These are phyloP conservation scores for Aspergillus biplanus DNA, from an alignment of 495 filamentous ascomycete genomes.

Conservation along the genomic window DNA sequence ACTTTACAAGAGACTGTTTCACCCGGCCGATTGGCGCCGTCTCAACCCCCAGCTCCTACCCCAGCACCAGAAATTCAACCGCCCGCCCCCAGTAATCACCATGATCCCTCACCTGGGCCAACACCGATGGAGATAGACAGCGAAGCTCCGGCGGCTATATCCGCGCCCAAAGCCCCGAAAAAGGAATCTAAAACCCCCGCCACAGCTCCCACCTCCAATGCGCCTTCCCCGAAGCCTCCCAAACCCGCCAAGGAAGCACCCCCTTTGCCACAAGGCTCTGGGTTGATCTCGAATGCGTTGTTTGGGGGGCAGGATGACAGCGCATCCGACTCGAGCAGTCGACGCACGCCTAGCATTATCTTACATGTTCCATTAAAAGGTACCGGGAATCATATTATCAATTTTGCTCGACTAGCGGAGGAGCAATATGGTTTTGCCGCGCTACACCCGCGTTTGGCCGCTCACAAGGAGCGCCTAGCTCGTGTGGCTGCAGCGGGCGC, in stretches of 20 bases:
- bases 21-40: slow-evolving; percentile 24
- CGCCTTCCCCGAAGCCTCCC: slow-evolving; percentile 61
- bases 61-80: slow-evolving; percentile 15
- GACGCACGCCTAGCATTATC: slow-evolving; percentile 77
- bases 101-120: slow-evolving; percentile 21
- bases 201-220: slow-evolving; percentile 57
- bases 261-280: slow-evolving; percentile 65
- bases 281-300: slow-evolving; percentile 65
- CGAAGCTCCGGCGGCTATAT: slow-evolving; percentile 27
- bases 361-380: slow-evolving; percentile 80
- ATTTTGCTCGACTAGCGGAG: slow-evolving; percentile 92
- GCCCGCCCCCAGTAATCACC: slow-evolving; percentile 16
- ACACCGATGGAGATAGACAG: slow-evolving; percentile 47
- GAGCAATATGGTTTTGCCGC: slow-evolving; percentile 94
- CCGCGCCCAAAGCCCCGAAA: slow-evolving; percentile 22
- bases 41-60: slow-evolving; percentile 25
- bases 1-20: slow-evolving; percentile 30
- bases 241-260: slow-evolving; percentile 58
- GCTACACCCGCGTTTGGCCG: slow-evolving; percentile 85
- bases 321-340: slow-evolving; percentile 39
- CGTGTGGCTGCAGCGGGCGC: slow-evolving; percentile 84
- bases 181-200: slow-evolving; percentile 47
- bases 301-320: slow-evolving; percentile 56
- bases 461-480: slow-evolving; percentile 77
- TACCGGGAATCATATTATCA: slow-evolving; percentile 84